Conservation (phyloP, 441 rosid genomes). For the Populus hybrid region DNA sequence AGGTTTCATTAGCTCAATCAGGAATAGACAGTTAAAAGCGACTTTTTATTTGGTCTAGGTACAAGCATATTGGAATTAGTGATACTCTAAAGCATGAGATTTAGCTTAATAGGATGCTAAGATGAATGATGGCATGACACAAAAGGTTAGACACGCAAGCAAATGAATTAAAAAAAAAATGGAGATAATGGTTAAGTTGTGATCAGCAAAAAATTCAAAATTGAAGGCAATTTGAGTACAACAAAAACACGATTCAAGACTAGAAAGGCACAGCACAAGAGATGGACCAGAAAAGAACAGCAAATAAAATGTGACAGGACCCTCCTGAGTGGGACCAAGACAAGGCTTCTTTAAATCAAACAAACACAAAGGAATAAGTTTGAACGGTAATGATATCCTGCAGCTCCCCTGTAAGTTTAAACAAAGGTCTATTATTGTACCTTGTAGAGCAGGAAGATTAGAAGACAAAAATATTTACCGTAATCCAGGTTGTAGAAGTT, state of each 20-base stretch:
- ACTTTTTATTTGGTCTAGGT: not conserved
- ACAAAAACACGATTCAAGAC: not conserved
- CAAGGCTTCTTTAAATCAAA: not conserved
- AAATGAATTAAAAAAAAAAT: too few relatives aligned
- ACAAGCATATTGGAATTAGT: not conserved
- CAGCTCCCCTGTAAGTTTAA: not conserved
- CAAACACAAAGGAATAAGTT: not conserved
- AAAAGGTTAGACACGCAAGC: not conserved
- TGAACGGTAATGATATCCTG: not conserved
- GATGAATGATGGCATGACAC: not conserved
- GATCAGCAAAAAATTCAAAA: not conserved
- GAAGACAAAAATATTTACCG: constrained; percentile 36
- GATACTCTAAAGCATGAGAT: not conserved
- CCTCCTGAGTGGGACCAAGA: not conserved
- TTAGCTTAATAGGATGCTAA: not conserved
- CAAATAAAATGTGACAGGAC: constrained; percentile 1
- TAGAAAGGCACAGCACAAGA: not conserved
- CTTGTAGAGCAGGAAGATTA: not conserved
- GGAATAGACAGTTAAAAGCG: not conserved
- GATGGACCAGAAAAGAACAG: not conserved
- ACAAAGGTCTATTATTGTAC: not conserved
- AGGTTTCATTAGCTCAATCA: not conserved
- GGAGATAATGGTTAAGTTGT: not conserved
- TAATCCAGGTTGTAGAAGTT: constrained; percentile 77
- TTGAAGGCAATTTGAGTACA: not conserved